phyloP scores from a whole-genome alignment of 139 green algal genomes.

The Eudorina sp. region DNA sequence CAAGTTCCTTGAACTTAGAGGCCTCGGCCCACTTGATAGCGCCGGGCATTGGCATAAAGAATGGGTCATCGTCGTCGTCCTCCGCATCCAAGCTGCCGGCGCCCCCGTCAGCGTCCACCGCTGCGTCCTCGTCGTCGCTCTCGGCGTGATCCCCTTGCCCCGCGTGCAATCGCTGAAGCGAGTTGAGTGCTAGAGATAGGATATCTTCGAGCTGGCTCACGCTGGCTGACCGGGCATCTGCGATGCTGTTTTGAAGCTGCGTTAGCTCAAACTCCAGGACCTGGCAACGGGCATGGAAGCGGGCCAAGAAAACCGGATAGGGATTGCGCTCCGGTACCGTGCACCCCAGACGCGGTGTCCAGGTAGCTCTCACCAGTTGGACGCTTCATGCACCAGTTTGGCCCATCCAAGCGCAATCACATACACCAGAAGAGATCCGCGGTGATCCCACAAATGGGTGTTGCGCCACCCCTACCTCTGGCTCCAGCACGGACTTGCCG shows the following conservation, averaged over 20 bases:
- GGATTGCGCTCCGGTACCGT: no score
- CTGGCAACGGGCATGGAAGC: no score
- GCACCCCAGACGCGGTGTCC: no score
- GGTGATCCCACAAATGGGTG: no score
- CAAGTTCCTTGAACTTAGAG: slow-evolving; percentile 59
- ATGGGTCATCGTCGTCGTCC: slow-evolving; percentile 62
- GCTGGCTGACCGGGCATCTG: background rate
- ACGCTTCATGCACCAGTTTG: no score
- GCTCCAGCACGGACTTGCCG: slow-evolving; percentile 1
- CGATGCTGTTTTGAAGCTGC: background rate
- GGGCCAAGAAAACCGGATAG: no score
- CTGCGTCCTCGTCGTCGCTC: background rate
- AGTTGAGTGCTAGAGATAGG: slow-evolving; percentile 47
- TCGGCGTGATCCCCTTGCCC: slow-evolving; percentile 2
- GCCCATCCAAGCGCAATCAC: no score
- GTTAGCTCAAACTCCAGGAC: background rate
- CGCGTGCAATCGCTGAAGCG: slow-evolving; percentile 52
- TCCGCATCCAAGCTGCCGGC: slow-evolving; percentile 13
- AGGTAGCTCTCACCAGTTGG: no score
- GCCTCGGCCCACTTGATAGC: slow-evolving; percentile 62
- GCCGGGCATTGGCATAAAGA: slow-evolving; percentile 62
- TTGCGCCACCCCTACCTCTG: slow-evolving; percentile 26
- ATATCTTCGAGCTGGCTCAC: slow-evolving; percentile 8
- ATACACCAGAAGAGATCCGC: no score
- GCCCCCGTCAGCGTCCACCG: background rate